Evolutionary conservation across 2,329 filamentous ascomycete genomes (phyloP), one percentile per base, ranked within the genome.

Genomic region (Amauroascus niger): DNA sequence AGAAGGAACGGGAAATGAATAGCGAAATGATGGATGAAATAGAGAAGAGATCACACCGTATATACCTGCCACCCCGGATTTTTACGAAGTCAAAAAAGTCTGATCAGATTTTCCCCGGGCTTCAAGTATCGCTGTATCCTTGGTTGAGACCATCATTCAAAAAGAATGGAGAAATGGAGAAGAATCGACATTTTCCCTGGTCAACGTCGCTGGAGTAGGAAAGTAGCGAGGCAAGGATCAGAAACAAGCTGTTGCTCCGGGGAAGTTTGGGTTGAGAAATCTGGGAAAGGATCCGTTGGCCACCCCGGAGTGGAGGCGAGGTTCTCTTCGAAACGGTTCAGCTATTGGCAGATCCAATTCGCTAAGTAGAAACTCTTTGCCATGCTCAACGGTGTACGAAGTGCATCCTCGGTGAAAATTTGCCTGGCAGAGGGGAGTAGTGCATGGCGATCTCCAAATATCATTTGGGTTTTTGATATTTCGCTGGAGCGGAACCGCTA

Each of bases 221-320:
- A 14, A 30, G 26, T 30, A 33, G 24, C 7, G 24, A 45, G 14
- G 41, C 20, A 43, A 43, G 22, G 22, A 24, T 20, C 37, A 43
- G 13, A 26, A 14, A 37, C 39, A 18, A 8, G 11, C 14, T 39
- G 18, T 4, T 39, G 18, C 16, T 20, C 30, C 20, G 44, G 28
- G 45, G 30, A 22, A 28, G 37, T 48, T 16, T 48, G 45, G 45
- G 16, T 35, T 16, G 33, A 32, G n/a, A 24, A 43, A 50, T 50
- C 48, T 43, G n/a, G 33, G 48, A 50, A 50, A 45, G 22, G 16
- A 28, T 22, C 48, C 40, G 8, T 9, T 40, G 33, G 33, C 48
- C 33, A 40, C 22, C 22, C n/a, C 9, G 20, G 33, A 32, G 33
- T 43, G 48, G 48, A 50, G 48, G 48, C 48, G 20, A 50, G 13